Conservation (phyloP, 2,329 filamentous ascomycete species). For the Claviceps sp. region DNA sequence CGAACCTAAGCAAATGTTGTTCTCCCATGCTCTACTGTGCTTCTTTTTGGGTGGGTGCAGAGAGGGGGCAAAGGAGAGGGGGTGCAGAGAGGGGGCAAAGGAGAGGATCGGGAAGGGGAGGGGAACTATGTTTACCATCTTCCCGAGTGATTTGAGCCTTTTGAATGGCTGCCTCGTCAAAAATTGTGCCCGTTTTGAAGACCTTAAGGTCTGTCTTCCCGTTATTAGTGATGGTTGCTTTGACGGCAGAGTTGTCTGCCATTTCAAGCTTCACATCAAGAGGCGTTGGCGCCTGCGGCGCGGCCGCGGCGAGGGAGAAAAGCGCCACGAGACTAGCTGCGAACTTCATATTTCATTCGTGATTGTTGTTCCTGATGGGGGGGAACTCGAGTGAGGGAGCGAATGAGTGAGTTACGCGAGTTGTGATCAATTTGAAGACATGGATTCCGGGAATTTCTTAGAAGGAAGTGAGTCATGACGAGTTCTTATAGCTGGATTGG, state of each 20-base stretch:
- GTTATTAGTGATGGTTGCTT: slow-evolving; percentile 39
- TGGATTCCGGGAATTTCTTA: too few relatives aligned
- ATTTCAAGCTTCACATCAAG: slow-evolving; percentile 32
- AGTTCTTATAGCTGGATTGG: too few relatives aligned
- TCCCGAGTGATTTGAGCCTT: slow-evolving; percentile 31
- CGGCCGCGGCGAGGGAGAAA: slow-evolving; percentile 1
- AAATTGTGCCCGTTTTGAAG: slow-evolving; percentile 37
- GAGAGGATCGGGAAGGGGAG: not conserved
- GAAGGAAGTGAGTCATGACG: too few relatives aligned
- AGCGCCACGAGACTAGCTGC: not conserved
- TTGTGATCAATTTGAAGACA: too few relatives aligned
- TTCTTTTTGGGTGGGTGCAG: not conserved
- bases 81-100: not conserved
- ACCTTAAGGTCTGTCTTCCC: slow-evolving; percentile 34
- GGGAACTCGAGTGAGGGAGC: too few relatives aligned
- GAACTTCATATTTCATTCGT: not conserved
- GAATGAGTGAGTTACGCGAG: too few relatives aligned
- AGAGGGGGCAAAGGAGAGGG: not conserved
- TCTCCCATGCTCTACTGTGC: not conserved
- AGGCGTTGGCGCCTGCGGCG: slow-evolving; percentile 14
- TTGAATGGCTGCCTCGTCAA: slow-evolving; percentile 37
- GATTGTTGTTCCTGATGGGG: too few relatives aligned
- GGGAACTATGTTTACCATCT: slow-evolving; percentile 3
- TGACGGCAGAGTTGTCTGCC: slow-evolving; percentile 37
- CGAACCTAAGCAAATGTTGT: not conserved